Evolutionary conservation across 768 basidiomycete species (phyloP).

Genomic region (Podaxis sp.): DNA sequence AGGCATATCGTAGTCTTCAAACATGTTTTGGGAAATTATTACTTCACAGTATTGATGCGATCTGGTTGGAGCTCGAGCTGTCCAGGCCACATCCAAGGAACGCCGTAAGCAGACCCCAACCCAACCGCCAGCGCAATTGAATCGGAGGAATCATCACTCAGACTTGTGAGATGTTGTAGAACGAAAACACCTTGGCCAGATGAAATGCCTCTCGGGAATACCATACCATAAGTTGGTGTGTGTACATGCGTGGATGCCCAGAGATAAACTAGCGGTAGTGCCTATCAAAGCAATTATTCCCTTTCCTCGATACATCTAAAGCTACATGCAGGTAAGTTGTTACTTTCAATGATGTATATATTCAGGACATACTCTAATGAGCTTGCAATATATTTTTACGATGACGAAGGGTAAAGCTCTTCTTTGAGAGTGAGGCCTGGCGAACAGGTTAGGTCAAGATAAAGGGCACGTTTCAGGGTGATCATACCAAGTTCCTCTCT

Average conservation of each 20-base stretch:
- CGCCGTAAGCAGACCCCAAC: neutral
- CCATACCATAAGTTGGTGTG: conserved; percentile 3
- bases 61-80: neutral
- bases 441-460: neutral
- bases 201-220: neutral
- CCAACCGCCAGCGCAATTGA: neutral
- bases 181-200: neutral
- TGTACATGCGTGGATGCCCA: conserved; percentile 8
- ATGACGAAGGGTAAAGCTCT: conserved; percentile 41
- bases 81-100: neutral
- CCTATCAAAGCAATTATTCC: neutral
- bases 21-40: too few relatives aligned
- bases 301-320: conserved; percentile 3
- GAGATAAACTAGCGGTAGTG: conserved; percentile 6
- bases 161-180: neutral
- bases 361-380: conserved; percentile 1
- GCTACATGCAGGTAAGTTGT: neutral
- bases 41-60: too few relatives aligned
- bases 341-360: neutral
- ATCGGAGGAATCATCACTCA: neutral
- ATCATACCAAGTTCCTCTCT: conserved; percentile 87
- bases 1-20: too few relatives aligned
- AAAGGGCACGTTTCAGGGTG: neutral
- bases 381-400: neutral
- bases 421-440: conserved; percentile 43